Conservation (phyloP, 2,329 filamentous ascomycete species). For the Dactylellina leptospora region DNA sequence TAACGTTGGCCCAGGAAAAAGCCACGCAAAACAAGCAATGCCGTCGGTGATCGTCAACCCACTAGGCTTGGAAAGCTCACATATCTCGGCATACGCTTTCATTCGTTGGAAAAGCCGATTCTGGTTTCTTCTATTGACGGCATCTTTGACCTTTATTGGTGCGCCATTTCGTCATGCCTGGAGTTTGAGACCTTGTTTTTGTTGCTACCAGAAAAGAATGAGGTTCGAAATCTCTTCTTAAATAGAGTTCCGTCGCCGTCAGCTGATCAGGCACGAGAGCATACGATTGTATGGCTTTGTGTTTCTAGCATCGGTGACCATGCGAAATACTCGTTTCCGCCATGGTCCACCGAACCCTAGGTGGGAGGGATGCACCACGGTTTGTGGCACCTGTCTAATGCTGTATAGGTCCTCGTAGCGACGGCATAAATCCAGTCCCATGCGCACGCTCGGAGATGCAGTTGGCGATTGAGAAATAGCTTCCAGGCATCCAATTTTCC, state of each 20-base stretch:
- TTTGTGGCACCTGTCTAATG: neutral
- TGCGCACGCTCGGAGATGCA: neutral
- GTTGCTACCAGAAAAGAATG: neutral
- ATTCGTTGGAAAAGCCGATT: constrained; percentile 18
- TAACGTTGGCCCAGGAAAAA: constrained; percentile 10
- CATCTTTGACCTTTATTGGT: neutral
- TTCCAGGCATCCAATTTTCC: neutral
- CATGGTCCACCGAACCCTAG: neutral
- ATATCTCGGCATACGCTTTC: constrained; percentile 10
- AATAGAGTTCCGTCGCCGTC: constrained; percentile 1
- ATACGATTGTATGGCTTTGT: neutral
- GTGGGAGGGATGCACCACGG: neutral
- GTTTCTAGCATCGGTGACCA: constrained; percentile 2
- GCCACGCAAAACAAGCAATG: constrained; percentile 28
- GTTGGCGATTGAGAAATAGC: neutral
- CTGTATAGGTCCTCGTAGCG: neutral
- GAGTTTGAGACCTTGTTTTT: constrained; percentile 5
- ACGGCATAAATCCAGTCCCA: neutral
- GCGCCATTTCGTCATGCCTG: constrained; percentile 21
- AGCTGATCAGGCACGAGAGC: constrained; percentile 7
- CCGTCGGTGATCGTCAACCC: neutral
- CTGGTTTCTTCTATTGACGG: constrained; percentile 11
- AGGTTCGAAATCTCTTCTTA: neutral
- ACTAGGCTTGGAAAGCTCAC: constrained; percentile 2
- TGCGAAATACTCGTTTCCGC: neutral